A percentile compares a stretch with the other conserved stretches of the same genome.
phyloP scores from a whole-genome alignment of 2,329 filamentous ascomycete species.

The Botrytis squamosa region DNA sequence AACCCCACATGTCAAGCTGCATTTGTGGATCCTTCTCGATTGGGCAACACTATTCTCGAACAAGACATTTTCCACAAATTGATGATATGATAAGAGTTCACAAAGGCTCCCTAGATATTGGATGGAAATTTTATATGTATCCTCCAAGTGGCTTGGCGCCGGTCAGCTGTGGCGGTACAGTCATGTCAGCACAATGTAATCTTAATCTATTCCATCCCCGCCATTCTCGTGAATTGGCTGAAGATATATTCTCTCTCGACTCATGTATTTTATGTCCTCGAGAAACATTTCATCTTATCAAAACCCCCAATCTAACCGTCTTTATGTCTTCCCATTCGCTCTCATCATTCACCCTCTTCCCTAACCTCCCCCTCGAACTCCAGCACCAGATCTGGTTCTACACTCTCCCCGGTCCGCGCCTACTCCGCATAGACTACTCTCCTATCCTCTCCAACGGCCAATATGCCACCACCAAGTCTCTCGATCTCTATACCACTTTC shows the following conservation, averaged over 20 bases:
- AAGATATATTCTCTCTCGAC: background rate
- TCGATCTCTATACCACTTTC: background rate
- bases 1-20: background rate
- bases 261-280: background rate
- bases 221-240: background rate
- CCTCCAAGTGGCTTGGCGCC: background rate
- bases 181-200: background rate
- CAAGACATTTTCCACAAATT: background rate
- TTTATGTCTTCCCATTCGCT: background rate
- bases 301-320: background rate
- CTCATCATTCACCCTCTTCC: background rate
- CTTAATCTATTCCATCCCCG: background rate
- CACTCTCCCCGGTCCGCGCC: background rate
- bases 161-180: background rate
- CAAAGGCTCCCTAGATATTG: background rate
- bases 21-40: background rate
- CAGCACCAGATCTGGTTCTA: background rate
- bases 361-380: background rate
- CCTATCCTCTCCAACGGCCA: background rate
- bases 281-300: fast-evolving
- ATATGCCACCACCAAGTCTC: background rate
- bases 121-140: background rate
- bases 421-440: background rate
- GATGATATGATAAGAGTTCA: background rate
- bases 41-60: background rate